Conservation (phyloP, 2,329 filamentous ascomycete genomes). For the Tricladium varicosporioides region DNA sequence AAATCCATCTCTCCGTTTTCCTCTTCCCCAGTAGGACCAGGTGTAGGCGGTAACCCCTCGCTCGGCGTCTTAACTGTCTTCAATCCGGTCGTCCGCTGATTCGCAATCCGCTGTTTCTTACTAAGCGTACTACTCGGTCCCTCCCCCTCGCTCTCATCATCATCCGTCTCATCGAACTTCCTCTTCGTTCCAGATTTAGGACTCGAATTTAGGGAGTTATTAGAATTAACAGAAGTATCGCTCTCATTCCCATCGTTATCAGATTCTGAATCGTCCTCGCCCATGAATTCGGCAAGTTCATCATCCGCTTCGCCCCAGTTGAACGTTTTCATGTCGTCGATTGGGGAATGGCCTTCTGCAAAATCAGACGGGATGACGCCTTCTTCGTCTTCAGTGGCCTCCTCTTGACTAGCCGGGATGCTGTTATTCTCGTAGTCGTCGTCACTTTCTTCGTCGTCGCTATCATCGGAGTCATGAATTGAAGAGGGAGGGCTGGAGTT, state of each 20-base stretch:
- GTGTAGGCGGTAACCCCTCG: slow-evolving; percentile 41
- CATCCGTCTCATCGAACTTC: slow-evolving; percentile 36
- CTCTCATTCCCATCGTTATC: slow-evolving; percentile 44
- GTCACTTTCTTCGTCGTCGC: slow-evolving; percentile 33
- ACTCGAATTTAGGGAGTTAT: slow-evolving; percentile 17
- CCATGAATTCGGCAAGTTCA: slow-evolving; percentile 74
- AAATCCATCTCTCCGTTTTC: slow-evolving; percentile 38
- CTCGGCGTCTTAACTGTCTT: slow-evolving; percentile 45
- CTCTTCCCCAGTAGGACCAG: slow-evolving; percentile 43
- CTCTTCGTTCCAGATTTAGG: slow-evolving; percentile 29
- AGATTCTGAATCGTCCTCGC: slow-evolving; percentile 40
- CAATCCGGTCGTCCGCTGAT: slow-evolving; percentile 45
- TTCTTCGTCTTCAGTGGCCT: slow-evolving; percentile 42
- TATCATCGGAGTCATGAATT: slow-evolving; percentile 42
- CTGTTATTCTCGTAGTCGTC: slow-evolving; percentile 27
- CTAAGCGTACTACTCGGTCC: slow-evolving; percentile 37
- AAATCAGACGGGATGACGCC: slow-evolving; percentile 50
- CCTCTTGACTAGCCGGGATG: slow-evolving; percentile 30
- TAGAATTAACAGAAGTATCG: slow-evolving; percentile 20
- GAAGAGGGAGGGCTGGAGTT: slow-evolving; percentile 45
- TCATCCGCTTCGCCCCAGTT: slow-evolving; percentile 66
- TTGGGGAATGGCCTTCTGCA: slow-evolving; percentile 50
- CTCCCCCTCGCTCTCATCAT: slow-evolving; percentile 49
- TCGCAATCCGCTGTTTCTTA: slow-evolving; percentile 51
- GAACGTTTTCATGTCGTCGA: slow-evolving; percentile 55